A percentile compares a stretch with the other conserved stretches of the same genome.
phyloP scores from a whole-genome alignment of 2,329 filamentous ascomycete genomes.

The Elsinoe necatrix region DNA sequence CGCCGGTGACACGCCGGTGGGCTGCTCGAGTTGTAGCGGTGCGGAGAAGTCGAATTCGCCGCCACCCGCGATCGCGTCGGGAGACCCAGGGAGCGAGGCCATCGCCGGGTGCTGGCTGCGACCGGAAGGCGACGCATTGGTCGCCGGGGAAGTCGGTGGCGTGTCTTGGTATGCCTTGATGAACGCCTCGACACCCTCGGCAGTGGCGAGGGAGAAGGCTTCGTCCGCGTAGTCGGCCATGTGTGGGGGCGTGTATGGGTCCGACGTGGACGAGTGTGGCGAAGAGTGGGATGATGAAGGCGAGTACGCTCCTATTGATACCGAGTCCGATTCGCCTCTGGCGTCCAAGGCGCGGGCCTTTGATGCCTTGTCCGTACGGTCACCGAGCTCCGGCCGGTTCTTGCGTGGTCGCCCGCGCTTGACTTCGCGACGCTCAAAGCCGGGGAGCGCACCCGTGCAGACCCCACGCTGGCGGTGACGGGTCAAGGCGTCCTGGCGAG shows the following conservation, averaged over 20 bases:
- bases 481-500: conserved; percentile 88
- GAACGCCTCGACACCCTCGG: conserved; percentile 15
- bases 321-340: conserved; percentile 16
- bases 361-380: conserved; percentile 48
- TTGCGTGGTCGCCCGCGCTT: conserved; percentile 61
- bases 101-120: neutral
- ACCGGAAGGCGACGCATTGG: conserved; percentile 5
- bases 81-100: neutral
- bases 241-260: conserved; percentile 18
- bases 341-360: conserved; percentile 41
- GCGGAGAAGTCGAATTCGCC: conserved; percentile 12
- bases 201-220: conserved; percentile 5
- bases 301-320: conserved; percentile 15
- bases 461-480: conserved; percentile 90
- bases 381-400: conserved; percentile 50
- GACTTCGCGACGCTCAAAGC: conserved; percentile 45
- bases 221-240: conserved; percentile 14
- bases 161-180: conserved; percentile 17
- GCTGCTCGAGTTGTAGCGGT: neutral
- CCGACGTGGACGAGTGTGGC: conserved; percentile 9
- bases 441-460: conserved; percentile 92
- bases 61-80: neutral
- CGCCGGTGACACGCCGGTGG: neutral
- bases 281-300: conserved; percentile 15
- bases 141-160: conserved; percentile 18